Base-by-base conservation (phyloP, 768 basidiomycete genomes). In the Pisolithus marmoratus region DNA sequence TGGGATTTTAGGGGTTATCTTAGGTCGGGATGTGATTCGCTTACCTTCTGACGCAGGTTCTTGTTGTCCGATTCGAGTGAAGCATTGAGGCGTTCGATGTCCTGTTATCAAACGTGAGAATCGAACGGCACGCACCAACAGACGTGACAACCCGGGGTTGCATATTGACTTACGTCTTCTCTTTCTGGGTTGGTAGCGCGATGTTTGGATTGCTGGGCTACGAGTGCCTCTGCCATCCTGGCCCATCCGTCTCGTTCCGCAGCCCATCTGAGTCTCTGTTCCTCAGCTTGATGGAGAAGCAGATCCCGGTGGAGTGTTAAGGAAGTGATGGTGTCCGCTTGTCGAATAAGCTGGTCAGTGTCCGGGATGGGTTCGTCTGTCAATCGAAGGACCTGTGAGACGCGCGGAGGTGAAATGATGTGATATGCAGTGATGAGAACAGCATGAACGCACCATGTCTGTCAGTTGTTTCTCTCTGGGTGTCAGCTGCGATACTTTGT, bases 181-280 rank as follows among this genome's bases (percentile, higher is more conserved):
- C 67, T 74, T 5, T 69, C 64, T 14, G 59, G 55, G 12, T 34
- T 34, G 15, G 58, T 63, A 6, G 63, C 60, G n/a, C 70, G 64
- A 40, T 67, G 77, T 51, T 71, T 73, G 42, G 75, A 70, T 42
- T 78, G 63, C 38, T 68, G 79, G 2, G 72, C 62, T 50, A 86
- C 71, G 34, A 90, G 71, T 8, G 83, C 85, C 56, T 89, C 86
- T 1, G 85, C 79, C 57, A 77, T 80, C 50, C 87, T 71, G 5
- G 74, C 76, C 83, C 86, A 90, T 2, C 76, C 71, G 15, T 80
- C 79, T 58, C 76, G 75, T 63, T 89, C 86, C 1, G 78, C 74
- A 29, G 78, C 69, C 83, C 82, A 86, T 36, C 78, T 72, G 7
- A 72, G 70, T n/a, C 76, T 74, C 51, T 87, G 81, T 49, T 85